Evolutionary conservation across 345 rosid species (phyloP), one percentile per base, ranked within the genome.

Genomic region (Dipteronia dyeriana): DNA sequence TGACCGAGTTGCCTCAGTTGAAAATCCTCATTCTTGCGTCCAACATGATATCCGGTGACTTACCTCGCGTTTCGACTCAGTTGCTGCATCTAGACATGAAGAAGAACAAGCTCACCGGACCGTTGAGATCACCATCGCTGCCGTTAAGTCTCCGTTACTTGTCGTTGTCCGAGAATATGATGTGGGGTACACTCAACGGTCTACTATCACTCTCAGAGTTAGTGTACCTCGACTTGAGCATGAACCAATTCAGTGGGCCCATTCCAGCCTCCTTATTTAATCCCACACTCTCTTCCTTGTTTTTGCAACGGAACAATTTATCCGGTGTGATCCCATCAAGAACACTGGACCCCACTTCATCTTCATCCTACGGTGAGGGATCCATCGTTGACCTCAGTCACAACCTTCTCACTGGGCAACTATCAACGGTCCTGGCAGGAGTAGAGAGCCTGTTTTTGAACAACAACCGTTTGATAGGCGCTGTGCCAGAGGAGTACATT

Each of bases 221-320:
- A 66, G 85, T 60, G 68, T 91, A 74, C 87, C 91, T 94, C 73
- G 97, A 94, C 83, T 78, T 94, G 31, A 94, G 98, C 87, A 85
- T 85, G 91, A 94, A 94, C 87, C 76, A 79, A 2, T 88, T 92
- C 78, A 87, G 88, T 82, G 98, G 98, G 75, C 71, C 87, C 82
- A 82, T 94, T 86, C 93, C 97, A 0, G 1, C 74, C 74, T 78
- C 91, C 4, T 89, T 94, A 82, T 87, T 90, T 76, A 47, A 81
- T 22, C 84, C 89, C 5, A 1, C 87, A 16, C 84, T 89, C 79
- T 74, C 92, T 62, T 88, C 94, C 51, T 72, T 88, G 84, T 82
- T 91, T 66, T 56, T 92, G 79, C 98, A 92, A 89, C 89, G 97
- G 86, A 94, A 94, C 91, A 92, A 92, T 86, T 86, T 92, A 56